Evolutionary conservation across 2,329 filamentous ascomycete genomes (phyloP).

Genomic region (Calycina marina): DNA sequence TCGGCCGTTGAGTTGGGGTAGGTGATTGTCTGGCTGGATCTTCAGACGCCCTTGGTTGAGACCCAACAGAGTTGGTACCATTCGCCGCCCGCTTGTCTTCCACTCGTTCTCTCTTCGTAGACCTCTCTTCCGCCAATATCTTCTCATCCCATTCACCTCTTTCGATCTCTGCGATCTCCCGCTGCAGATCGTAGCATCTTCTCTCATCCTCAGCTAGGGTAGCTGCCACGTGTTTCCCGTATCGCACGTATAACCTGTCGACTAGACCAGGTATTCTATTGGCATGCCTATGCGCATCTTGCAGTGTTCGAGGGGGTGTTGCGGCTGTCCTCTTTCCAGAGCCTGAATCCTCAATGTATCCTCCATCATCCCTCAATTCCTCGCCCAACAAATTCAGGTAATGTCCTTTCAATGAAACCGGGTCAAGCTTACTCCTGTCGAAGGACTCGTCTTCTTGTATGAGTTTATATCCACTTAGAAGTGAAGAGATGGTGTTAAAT

Average conservation of each 20-base stretch:
- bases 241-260: constrained; percentile 59
- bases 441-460: constrained; percentile 57
- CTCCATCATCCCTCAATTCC: constrained; percentile 43
- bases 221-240: constrained; percentile 52
- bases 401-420: constrained; percentile 64
- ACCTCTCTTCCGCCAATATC: constrained; percentile 15
- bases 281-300: constrained; percentile 48
- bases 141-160: constrained; percentile 37
- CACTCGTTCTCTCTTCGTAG: too few species aligned
- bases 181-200: constrained; percentile 45
- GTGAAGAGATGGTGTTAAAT: constrained; percentile 50
- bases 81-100: too few species aligned
- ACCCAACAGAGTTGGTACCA: constrained; percentile 5
- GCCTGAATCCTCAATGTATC: constrained; percentile 27
- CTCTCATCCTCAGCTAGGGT: constrained; percentile 64
- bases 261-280: constrained; percentile 58
- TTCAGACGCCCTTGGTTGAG: constrained; percentile 3
- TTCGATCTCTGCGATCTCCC: constrained; percentile 56
- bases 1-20: too few species aligned
- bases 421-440: constrained; percentile 58
- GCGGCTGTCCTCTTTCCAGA: constrained; percentile 64
- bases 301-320: constrained; percentile 47
- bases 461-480: constrained; percentile 58
- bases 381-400: constrained; percentile 66
- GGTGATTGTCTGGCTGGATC: too few species aligned